Base-by-base conservation (phyloP, 805 yeast species). In the Saccharomycodes ludwigii region DNA sequence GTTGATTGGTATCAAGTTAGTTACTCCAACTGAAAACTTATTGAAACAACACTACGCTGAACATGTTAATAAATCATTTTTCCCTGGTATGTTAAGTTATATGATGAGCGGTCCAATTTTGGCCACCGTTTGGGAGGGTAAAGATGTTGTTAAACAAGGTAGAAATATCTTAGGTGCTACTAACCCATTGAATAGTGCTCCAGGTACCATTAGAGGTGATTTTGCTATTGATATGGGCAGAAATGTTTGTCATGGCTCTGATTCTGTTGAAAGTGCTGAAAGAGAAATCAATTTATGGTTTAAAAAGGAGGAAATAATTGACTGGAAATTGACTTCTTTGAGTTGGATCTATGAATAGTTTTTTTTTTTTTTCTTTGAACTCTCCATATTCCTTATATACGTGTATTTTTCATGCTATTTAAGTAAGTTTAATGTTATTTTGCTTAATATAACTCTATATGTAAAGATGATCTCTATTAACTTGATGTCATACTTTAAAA, bases 61-160 rank as follows among this genome's bases (percentile, higher is more conserved):
- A 69, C 80, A 91, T 64, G 86, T 80, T 62, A 65, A 73, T 56
- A 91, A 91, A 75, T 94, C 97, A 56, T 91, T 91, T 74, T 91
- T 86, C 88, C 95, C 97, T 61, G 82, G 94, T 44, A 74, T 91
- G 65, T 73, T 83, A 59, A 71, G 84, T 46, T 86, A 86, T 83
- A 93, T 91, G 99, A 70, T 73, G 60, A 84, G 95, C 47, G 99
- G 99, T 53, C 99, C 99, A 60, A 80, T 91, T 51, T 76, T 88
- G 54, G 98, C 98, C 53, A 91, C 95, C 61, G 96, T 86, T 53
- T 91, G 99, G 99, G 97, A 91, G 69, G 99, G 99, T 67, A 91
- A 86, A 73, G 96, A 91, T 58, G 98, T 76, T 62, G 98, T 91
- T 65, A 86, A 88, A 72, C 94, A 83, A 65, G 98, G 98, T 63